These are phyloP conservation scores for Ophiostoma piceae DNA, from an alignment of 2,329 filamentous ascomycete species.

Conservation along the genomic window DNA sequence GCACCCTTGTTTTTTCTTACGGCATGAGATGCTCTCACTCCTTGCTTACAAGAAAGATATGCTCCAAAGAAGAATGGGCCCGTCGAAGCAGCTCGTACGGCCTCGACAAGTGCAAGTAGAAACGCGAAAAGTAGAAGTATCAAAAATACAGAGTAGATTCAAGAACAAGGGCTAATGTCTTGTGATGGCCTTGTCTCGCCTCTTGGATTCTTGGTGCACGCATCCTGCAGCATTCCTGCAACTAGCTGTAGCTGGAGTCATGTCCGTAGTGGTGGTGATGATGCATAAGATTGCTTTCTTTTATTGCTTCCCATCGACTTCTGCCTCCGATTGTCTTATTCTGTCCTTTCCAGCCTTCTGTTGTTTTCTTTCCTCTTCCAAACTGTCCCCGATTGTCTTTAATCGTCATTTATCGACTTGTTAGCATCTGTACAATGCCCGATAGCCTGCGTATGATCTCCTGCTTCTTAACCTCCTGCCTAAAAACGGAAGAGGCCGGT, in stretches of 20 bases:
- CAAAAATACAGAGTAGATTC: background rate
- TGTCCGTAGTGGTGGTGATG: background rate
- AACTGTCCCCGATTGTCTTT: background rate
- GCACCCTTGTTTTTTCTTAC: background rate
- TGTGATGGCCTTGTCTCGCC: background rate
- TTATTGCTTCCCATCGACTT: background rate
- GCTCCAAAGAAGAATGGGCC: background rate
- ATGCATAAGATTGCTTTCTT: background rate
- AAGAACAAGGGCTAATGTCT: background rate
- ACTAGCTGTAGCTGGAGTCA: background rate
- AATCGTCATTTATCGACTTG: background rate
- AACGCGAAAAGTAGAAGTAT: background rate
- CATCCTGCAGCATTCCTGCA: background rate
- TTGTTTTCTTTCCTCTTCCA: background rate
- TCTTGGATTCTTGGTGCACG: background rate
- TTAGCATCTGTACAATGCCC: background rate
- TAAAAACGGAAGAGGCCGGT: background rate
- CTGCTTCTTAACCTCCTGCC: background rate
- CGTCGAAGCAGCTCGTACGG: background rate
- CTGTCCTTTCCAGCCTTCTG: background rate
- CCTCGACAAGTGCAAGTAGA: background rate
- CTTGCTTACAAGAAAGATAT: background rate
- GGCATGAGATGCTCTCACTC: background rate
- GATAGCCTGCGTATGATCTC: background rate
- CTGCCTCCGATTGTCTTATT: background rate